Percentiles rank a stretch among this genome's conserved stretches.
phyloP scores from a whole-genome alignment of 2,329 filamentous ascomycete genomes.

The Hypoxylon sp. region DNA sequence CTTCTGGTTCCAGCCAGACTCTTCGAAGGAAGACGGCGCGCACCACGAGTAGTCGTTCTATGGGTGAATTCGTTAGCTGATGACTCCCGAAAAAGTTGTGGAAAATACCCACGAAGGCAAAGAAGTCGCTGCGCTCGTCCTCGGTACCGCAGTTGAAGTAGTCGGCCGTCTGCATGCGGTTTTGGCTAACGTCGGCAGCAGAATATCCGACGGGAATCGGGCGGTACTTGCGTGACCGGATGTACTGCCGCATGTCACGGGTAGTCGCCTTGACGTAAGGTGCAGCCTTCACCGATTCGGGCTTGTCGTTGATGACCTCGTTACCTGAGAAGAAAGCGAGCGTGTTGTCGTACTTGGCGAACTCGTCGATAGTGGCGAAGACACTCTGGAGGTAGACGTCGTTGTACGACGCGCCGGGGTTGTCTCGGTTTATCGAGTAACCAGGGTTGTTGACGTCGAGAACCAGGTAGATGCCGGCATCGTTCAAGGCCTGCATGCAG shows the following conservation, averaged over 20 bases:
- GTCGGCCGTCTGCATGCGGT: slow-evolving; percentile 83
- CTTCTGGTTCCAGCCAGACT: slow-evolving; percentile 86
- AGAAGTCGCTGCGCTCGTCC: slow-evolving; percentile 86
- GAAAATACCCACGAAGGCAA: slow-evolving; percentile 66
- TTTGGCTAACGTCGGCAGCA: slow-evolving; percentile 81
- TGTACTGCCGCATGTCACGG: slow-evolving; percentile 77
- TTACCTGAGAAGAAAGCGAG: slow-evolving; percentile 86
- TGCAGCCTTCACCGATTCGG: slow-evolving; percentile 69
- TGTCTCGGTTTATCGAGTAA: slow-evolving; percentile 84
- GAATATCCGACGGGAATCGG: slow-evolving; percentile 78
- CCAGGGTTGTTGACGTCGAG: slow-evolving; percentile 89
- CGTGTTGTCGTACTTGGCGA: slow-evolving; percentile 84
- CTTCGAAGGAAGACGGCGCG: slow-evolving; percentile 69
- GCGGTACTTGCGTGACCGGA: slow-evolving; percentile 68
- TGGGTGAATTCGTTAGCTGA: slow-evolving; percentile 23
- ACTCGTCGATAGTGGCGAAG: slow-evolving; percentile 88
- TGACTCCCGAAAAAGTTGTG: not conserved
- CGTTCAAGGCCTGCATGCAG: slow-evolving; percentile 83
- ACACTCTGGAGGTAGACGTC: slow-evolving; percentile 81
- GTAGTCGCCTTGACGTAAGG: slow-evolving; percentile 82
- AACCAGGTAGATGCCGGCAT: slow-evolving; percentile 90
- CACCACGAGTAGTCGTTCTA: slow-evolving; percentile 89
- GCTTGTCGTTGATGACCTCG: slow-evolving; percentile 76
- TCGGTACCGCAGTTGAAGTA: slow-evolving; percentile 95
- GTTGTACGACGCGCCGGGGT: slow-evolving; percentile 84